Conservation (phyloP, 176 grass and related monocot species). For the Raddia guianensis region DNA sequence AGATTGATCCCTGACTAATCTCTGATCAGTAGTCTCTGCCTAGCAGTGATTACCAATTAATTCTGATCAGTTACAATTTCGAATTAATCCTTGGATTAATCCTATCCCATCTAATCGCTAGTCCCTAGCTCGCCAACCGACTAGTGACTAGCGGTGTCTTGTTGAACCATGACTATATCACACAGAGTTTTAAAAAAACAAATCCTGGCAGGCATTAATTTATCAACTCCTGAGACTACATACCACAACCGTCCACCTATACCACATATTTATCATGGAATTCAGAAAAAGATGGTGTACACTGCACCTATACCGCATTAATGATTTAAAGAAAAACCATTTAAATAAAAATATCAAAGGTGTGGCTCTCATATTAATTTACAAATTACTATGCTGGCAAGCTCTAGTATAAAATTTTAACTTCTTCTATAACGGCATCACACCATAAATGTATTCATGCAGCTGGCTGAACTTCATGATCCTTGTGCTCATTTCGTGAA, state of each 20-base stretch:
- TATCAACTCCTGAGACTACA: background rate
- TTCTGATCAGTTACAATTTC: too few species aligned
- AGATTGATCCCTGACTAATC: too few species aligned
- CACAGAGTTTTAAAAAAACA: background rate
- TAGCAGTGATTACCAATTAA: too few species aligned
- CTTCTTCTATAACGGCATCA: background rate
- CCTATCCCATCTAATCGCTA: too few species aligned
- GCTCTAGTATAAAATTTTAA: background rate
- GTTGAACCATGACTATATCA: too few species aligned
- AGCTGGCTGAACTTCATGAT: background rate
- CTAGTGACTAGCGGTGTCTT: too few species aligned
- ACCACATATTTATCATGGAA: background rate
- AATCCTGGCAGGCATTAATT: background rate
- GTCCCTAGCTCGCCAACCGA: too few species aligned
- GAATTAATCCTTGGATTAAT: too few species aligned
- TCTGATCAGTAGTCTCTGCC: too few species aligned
- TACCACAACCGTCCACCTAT: background rate
- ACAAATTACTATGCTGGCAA: background rate
- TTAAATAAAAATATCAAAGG: slow-evolving; percentile 7
- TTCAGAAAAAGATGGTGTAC: background rate
- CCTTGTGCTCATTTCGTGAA: background rate
- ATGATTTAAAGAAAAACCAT: background rate
- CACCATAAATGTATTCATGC: background rate
- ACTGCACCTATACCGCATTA: background rate
- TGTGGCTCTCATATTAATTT: slow-evolving; percentile 8